Evolutionary conservation across 2,329 filamentous ascomycete genomes (phyloP).

Genomic region (Sclerotinia borealis): DNA sequence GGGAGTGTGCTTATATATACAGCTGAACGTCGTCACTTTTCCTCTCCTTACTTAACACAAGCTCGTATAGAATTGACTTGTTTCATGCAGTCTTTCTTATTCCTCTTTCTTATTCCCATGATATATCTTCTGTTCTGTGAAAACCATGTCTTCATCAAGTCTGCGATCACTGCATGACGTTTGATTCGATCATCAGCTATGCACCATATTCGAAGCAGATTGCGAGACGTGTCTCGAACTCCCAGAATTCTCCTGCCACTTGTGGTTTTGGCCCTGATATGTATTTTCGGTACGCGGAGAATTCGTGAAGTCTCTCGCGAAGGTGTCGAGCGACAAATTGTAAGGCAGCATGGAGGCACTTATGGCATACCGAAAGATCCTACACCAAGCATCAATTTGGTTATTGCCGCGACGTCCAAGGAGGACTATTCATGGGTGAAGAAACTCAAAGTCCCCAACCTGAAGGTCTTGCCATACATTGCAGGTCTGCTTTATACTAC

Average conservation of each 20-base stretch:
- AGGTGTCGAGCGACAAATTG: not conserved
- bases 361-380: not conserved
- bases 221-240: not conserved
- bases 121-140: not conserved
- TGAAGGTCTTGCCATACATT: constrained; percentile 22
- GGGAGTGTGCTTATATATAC: too few relatives aligned
- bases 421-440: constrained; percentile 21
- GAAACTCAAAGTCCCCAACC: constrained; percentile 28
- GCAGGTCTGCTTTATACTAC: constrained; percentile 5
- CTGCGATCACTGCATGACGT: not conserved
- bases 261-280: not conserved
- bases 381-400: constrained; percentile 15
- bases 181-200: not conserved
- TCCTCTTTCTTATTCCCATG: not conserved
- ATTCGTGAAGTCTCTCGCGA: not conserved
- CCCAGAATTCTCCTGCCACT: not conserved
- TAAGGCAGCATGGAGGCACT: not conserved
- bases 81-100: not conserved
- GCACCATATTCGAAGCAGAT: not conserved
- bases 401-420: constrained; percentile 18
- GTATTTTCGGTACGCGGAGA: not conserved
- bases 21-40: not conserved
- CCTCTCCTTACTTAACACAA: not conserved
- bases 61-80: not conserved
- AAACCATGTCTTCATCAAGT: not conserved